Evolutionary conservation across 2,329 filamentous ascomycete genomes (phyloP), one percentile per base, ranked within the genome.

Genomic region (Pyricularia sp.): DNA sequence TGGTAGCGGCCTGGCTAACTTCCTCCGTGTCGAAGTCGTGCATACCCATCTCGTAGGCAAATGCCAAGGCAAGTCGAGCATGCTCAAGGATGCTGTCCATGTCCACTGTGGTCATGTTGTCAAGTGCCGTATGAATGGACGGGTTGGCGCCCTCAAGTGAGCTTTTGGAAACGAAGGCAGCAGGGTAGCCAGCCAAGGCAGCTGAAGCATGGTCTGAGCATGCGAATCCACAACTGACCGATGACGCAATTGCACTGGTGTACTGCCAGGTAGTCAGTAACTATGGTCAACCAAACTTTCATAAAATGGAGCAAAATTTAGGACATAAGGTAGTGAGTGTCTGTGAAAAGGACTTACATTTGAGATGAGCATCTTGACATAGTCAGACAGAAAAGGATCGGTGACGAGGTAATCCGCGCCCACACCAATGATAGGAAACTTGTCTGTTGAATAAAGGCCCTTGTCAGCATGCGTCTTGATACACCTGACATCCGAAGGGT

Each of bases 301-400:
- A 30, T 30, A 28, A 5, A 20, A 9, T 30, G 82, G 97, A 98
- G 81, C 90, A 28, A 9, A 25, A 20, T 7, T 6, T 50, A 12
- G 4, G 7, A 26, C 6, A 64, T n/a, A 73, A 58, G 55, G 33
- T n/a, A 23, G n/a, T 17, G 25, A 23, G n/a, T 17, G 25, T 31
- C 30, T 12, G 42, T 12, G 25, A 20, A 25, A 30, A 33, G 10
- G 7, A 23, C 20, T n/a, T 17, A 25, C 23, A 14, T 55, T 9
- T 9, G 17, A 31, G 3, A 64, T 12, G 68, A 68, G 33, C 65
- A 61, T 28, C 42, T 97, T 91, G 63, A 98, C 94, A 74, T 85
- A 97, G 79, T 98, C 94, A 4, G 92, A 93, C 75, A 98, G 97
- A 67, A 98, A 92, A 64, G 94, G 94, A 3, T 98, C 92, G 64